Percentiles rank a stretch among this genome's conserved stretches.
Evolutionary conservation across 495 filamentous ascomycete species (phyloP).

Genomic region (Neurospora hispaniola): DNA sequence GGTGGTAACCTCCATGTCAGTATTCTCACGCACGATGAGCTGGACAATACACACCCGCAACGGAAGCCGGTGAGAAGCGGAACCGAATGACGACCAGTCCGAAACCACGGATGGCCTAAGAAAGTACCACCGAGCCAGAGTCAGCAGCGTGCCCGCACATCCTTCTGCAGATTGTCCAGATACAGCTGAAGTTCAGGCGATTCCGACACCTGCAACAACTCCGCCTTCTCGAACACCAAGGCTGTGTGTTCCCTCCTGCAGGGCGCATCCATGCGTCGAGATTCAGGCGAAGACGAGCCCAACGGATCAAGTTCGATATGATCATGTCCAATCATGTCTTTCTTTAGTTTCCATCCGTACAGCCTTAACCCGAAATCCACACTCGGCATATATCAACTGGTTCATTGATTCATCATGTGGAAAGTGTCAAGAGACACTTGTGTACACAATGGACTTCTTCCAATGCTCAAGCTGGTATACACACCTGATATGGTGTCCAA

Average conservation of each 20-base stretch:
- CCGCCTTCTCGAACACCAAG: not conserved
- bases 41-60: slow-evolving; percentile 11
- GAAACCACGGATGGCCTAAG: not conserved
- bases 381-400: not conserved
- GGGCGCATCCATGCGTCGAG: not conserved
- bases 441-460: not conserved
- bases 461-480: not conserved
- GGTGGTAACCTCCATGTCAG: slow-evolving; percentile 13
- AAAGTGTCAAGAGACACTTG: not conserved
- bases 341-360: not conserved
- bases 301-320: not conserved
- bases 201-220: not conserved
- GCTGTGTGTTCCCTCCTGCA: not conserved
- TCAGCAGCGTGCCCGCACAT: not conserved
- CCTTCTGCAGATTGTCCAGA: too few relatives aligned
- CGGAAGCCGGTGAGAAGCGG: not conserved
- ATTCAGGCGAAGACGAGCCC: not conserved
- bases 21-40: slow-evolving; percentile 30
- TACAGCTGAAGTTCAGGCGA: not conserved
- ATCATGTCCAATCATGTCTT: not conserved
- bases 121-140: not conserved
- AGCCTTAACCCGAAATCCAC: not conserved
- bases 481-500: not conserved
- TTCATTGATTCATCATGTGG: not conserved
- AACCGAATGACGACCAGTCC: not conserved